phyloP scores from a whole-genome alignment of 2,329 filamentous ascomycete genomes.

The Diaporthe eres region DNA sequence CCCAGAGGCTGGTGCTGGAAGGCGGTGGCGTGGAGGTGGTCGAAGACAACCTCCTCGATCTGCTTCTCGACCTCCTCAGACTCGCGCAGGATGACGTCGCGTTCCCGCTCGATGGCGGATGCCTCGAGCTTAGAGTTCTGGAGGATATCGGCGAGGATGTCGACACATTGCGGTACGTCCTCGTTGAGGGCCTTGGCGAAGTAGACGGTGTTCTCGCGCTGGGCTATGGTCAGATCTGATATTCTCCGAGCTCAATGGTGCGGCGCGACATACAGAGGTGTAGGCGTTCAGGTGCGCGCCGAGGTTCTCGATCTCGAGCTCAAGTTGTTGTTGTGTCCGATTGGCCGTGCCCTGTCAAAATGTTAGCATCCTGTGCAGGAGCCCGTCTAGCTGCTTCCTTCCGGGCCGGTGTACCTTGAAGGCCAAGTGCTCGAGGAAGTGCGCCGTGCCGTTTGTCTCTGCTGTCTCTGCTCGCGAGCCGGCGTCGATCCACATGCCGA shows the following conservation, averaged over 20 bases:
- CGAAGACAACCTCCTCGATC: conserved; percentile 98
- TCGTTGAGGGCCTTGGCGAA: conserved; percentile 99
- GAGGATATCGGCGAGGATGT: conserved; percentile 98
- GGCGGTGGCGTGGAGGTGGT: conserved; percentile 98
- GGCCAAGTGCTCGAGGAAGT: conserved; percentile 99
- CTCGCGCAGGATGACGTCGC: conserved; percentile 98
- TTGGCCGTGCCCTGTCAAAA: conserved; percentile 84
- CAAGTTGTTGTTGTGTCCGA: conserved; percentile 95
- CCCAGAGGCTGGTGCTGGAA: conserved; percentile 97
- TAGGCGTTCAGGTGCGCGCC: conserved; percentile 99
- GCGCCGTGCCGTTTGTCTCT: conserved; percentile 98
- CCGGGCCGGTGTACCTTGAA: conserved; percentile 84
- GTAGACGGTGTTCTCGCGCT: conserved; percentile 99
- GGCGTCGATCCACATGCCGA: conserved; percentile 99
- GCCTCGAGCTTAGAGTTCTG: conserved; percentile 99
- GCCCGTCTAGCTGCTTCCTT: conserved; percentile 8
- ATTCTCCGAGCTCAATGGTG: conserved; percentile 35
- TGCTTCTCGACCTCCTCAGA: conserved; percentile 99
- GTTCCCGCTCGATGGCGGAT: conserved; percentile 94
- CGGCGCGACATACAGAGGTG: conserved; percentile 83
- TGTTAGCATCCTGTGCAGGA: conserved; percentile 13
- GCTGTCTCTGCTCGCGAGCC: conserved; percentile 98
- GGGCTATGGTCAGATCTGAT: conserved; percentile 43
- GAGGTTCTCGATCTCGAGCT: conserved; percentile 99
- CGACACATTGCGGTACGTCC: conserved; percentile 95